Evolutionary conservation across 352 stramenopile species (phyloP).

Genomic region (Pythium periplocum): DNA sequence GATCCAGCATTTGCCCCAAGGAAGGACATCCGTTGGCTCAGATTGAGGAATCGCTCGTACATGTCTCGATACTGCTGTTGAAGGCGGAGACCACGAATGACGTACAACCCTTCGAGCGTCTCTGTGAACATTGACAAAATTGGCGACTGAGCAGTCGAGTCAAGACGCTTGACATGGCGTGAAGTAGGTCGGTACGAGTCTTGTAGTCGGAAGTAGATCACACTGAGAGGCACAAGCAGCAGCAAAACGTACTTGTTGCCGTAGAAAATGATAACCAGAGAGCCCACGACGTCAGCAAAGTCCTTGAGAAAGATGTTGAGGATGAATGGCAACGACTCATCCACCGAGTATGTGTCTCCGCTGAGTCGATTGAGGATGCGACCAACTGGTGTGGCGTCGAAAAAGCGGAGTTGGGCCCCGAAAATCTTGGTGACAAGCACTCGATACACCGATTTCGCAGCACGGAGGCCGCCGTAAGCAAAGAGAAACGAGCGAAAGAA

Average conservation of each 20-base stretch:
- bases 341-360: conserved; percentile 76
- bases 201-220: conserved; percentile 69
- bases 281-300: conserved; percentile 56
- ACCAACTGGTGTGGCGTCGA: conserved; percentile 57
- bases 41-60: conserved; percentile 48
- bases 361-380: conserved; percentile 78
- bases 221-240: conserved; percentile 62
- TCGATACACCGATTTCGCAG: conserved; percentile 56
- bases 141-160: conserved; percentile 70
- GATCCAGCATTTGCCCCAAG: conserved; percentile 58
- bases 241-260: conserved; percentile 70
- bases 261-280: conserved; percentile 75
- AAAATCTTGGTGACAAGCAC: conserved; percentile 53
- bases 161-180: conserved; percentile 63
- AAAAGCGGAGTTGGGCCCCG: conserved; percentile 53
- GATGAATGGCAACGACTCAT: conserved; percentile 86
- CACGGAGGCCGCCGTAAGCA: conserved; percentile 66
- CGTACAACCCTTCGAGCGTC: conserved; percentile 58
- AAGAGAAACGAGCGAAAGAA: conserved; percentile 84
- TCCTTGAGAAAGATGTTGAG: conserved; percentile 88
- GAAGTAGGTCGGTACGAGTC: conserved; percentile 62
- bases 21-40: conserved; percentile 76
- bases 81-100: conserved; percentile 55
- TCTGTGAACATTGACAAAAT: conserved; percentile 69
- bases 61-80: conserved; percentile 30